phyloP scores from a whole-genome alignment of 495 filamentous ascomycete species.

The Aspergillus cavernicola region DNA sequence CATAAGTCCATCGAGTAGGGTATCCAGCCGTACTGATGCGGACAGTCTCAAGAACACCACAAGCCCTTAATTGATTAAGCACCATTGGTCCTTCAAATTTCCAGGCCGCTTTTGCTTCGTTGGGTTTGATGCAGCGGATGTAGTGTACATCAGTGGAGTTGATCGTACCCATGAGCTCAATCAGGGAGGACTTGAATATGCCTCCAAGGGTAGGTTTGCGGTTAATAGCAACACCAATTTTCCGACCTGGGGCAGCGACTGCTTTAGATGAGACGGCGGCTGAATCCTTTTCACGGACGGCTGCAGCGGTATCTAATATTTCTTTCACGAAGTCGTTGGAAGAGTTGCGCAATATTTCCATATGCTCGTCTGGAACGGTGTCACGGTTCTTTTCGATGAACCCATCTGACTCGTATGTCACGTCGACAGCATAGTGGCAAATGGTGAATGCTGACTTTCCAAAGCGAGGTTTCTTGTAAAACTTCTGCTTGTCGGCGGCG shows the following conservation, averaged over 20 bases:
- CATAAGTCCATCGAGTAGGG: conserved; percentile 97
- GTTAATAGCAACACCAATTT: conserved; percentile 85
- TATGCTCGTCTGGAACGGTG: conserved; percentile 96
- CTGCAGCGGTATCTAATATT: conserved; percentile 79
- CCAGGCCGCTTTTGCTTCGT: conserved; percentile 95
- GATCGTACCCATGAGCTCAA: conserved; percentile 97
- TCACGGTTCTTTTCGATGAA: conserved; percentile 99
- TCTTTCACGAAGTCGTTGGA: conserved; percentile 81
- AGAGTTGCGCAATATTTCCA: conserved; percentile 83
- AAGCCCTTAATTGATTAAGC: conserved; percentile 92
- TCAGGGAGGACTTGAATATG: conserved; percentile 97
- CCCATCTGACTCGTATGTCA: conserved; percentile 99
- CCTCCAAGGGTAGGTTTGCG: conserved; percentile 96
- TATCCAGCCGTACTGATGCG: conserved; percentile 98
- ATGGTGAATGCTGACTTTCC: conserved; percentile 98
- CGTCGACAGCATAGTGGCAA: conserved; percentile 97
- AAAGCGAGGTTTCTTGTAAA: conserved; percentile 97
- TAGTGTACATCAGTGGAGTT: conserved; percentile 98
- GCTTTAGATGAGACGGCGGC: conserved; percentile 68
- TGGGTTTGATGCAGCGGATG: conserved; percentile 99
- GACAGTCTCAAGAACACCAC: conserved; percentile 97
- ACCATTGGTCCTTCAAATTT: conserved; percentile 99
- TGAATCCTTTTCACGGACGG: conserved; percentile 85
- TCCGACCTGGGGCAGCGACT: conserved; percentile 64
- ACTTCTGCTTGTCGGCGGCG: conserved; percentile 85